Percentiles rank a stretch among this genome's conserved stretches.
Evolutionary conservation across 345 rosid genomes (phyloP).

Genomic region (Lepidium africanum): DNA sequence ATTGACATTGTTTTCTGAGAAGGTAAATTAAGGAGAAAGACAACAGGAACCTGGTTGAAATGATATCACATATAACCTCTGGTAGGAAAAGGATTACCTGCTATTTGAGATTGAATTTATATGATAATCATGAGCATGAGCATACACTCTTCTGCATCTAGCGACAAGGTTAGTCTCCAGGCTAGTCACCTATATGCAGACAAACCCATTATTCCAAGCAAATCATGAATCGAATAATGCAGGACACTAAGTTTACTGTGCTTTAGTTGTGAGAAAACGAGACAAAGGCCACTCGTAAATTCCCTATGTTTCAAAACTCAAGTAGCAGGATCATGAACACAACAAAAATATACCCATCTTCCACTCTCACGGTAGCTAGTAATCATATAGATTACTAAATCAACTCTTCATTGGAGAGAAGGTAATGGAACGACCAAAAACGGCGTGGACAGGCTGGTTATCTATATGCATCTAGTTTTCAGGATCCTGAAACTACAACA

Average conservation of each 20-base stretch:
- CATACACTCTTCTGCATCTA: constrained; percentile 95
- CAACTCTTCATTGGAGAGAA: neutral
- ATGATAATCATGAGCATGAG: constrained; percentile 93
- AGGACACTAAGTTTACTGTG: neutral
- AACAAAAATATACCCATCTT: neutral
- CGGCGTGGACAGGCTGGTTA: neutral
- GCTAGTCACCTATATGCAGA: constrained; percentile 34
- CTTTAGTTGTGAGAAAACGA: neutral
- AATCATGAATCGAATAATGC: neutral
- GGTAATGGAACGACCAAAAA: neutral
- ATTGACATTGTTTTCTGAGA: neutral
- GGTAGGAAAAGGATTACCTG: constrained; percentile 39
- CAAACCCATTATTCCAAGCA: neutral
- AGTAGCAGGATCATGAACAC: neutral
- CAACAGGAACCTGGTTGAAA: neutral
- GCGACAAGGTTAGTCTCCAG: constrained; percentile 79
- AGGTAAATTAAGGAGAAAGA: constrained; percentile 4
- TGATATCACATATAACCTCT: neutral
- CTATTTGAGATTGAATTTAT: constrained; percentile 88
- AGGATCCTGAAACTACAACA: constrained; percentile 11
- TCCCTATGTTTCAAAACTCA: neutral
- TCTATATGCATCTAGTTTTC: neutral
- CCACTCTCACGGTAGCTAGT: neutral
- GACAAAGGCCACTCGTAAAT: neutral
- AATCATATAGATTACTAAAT: neutral